Base-by-base conservation (phyloP, 2,329 filamentous ascomycete genomes). In the Fusarium caatingaense region DNA sequence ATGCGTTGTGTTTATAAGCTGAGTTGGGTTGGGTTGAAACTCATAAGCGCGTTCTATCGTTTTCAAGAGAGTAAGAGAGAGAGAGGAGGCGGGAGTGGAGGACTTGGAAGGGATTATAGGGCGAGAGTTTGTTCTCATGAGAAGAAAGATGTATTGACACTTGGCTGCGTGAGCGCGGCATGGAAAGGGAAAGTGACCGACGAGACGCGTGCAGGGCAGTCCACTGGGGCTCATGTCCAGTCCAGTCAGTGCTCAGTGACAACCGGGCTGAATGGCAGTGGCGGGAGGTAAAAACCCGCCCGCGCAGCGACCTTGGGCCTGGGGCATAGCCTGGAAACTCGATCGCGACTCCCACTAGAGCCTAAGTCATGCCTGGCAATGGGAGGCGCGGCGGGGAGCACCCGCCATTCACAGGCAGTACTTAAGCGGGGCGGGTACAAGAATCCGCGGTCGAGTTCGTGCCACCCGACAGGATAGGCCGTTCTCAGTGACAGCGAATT, bases 311-410 rank as follows among this genome's bases (percentile, higher is more conserved):
- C 49, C 18, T n/a, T 37, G 23, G 32, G 15, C 49, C n/a, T 34
- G 49, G 72, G 66, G 67, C 56, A 72, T 73, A 71, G 40, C 62
- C 40, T 66, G 73, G 73, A 74, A 74, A 74, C 71, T 74, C 75
- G 74, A 76, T 77, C 72, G 68, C 69, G 73, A 71, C 66, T 66
- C 76, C 73, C 64, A 62, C 72, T 75, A 58, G 20, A 70, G 76
- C 40, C 67, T 79, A 79, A 50, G 47, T 23, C 30, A 66, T 64
- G 66, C 64, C 68, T 73, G 61, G 51, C 51, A 54, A 45, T 48
- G 27, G 18, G 7, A 48, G 27, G 66, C 65, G 60, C 72, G 64
- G 66, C 34, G 56, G 64, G 64, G 63, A 47, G 54, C 53, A 55
- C 59, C 55, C 62, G 55, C 72, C 71, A 74, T 65, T 74, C 72